Base-by-base conservation (phyloP, 331 rosid genomes). In the Malus hybrid region DNA sequence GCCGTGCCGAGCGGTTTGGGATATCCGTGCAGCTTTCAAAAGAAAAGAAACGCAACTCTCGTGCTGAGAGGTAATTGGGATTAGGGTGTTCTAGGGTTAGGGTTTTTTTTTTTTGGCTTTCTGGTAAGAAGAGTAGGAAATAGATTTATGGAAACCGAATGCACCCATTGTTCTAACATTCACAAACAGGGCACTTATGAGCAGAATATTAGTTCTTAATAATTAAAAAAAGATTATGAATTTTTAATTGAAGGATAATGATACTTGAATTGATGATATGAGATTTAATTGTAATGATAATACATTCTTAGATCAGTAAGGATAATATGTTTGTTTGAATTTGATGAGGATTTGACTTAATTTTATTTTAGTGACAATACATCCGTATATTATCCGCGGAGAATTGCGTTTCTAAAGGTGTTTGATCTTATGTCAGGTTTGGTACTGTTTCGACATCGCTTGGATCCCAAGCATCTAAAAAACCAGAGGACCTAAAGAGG, bases 1-100 rank as follows among this genome's bases (percentile, higher is more conserved):
- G 90, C 74, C 91, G 98, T 28, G 98, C 97, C 0, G 96, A 94
- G 87, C 90, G 98, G 48, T 94, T 94, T 36, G 98, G 98, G 7
- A 90, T 94, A 31, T 72, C 95, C 11, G 89, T 90, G 61, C 96
- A 91, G 81, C 71, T 91, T n/a, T 84, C 94, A 14, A 93, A 91
- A 67, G 81, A 88, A 75, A 94, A 91, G 76, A 93, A 91, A 83
- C 98, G 96, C 65, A 91, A 94, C 79, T 90, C 97, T 54, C 88
- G 98, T 28, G 94, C 96, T 0, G 96, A 93, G 81, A 90, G 97
- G 98, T 93, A 64, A 33, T 54, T 18, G 6, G 10, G 4, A 16
- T 31, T 8, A 39, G 46, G 46, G 46, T 39, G 6, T 15, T 65
- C 7, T 24, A 24, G 24, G 24, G 24, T 24, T 24, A 24, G 24